Evolutionary conservation across 768 basidiomycete genomes (phyloP).

Genomic region (Suillus clintonianus): DNA sequence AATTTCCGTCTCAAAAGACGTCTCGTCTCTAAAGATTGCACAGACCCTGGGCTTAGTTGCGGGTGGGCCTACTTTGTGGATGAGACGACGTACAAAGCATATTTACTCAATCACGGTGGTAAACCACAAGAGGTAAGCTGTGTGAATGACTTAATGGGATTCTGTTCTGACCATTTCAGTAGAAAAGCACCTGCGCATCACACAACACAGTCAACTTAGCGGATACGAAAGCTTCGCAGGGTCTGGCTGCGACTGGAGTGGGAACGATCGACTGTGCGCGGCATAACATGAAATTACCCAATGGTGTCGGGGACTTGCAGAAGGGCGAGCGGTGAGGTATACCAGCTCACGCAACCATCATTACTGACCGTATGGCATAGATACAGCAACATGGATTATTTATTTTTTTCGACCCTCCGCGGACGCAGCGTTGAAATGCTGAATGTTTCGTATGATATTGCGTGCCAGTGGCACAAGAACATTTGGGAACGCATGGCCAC

Average conservation of each 20-base stretch:
- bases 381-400: conserved; percentile 35
- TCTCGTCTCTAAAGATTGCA: conserved; percentile 21
- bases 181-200: background rate
- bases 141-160: too few relatives aligned
- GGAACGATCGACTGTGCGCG: conserved; percentile 9
- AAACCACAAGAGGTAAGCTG: conserved; percentile 21
- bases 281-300: conserved; percentile 11
- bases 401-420: conserved; percentile 21
- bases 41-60: conserved; percentile 28
- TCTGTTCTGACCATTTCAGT: conserved; percentile 18
- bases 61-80: conserved; percentile 30
- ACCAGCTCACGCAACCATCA: background rate
- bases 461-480: conserved; percentile 20
- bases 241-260: conserved; percentile 12
- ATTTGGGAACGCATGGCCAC: conserved; percentile 4
- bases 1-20: conserved; percentile 33
- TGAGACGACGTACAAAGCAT: conserved; percentile 15
- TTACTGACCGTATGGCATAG: background rate
- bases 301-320: background rate
- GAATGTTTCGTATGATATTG: conserved; percentile 22
- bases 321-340: background rate
- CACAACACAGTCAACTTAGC: conserved; percentile 2
- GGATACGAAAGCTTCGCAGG: conserved; percentile 3
- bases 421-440: background rate
- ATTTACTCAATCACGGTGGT: conserved; percentile 17